Evolutionary conservation across 352 stramenopile species (phyloP).

Genomic region (Phytophthora uliginosa): DNA sequence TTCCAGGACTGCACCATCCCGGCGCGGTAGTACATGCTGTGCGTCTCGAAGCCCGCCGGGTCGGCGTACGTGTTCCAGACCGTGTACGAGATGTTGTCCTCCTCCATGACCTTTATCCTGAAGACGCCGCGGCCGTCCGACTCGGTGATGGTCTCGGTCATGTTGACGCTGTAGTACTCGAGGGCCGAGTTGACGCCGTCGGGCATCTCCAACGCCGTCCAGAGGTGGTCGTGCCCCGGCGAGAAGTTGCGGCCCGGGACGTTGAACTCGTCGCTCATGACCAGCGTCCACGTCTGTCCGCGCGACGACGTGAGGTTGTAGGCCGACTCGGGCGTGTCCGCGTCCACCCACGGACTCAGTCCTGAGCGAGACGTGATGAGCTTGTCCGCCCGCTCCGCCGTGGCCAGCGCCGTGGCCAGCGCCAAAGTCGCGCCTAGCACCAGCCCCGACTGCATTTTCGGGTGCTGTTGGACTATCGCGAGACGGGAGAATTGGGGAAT

Average conservation of each 20-base stretch:
- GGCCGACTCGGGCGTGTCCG: slow-evolving; percentile 37
- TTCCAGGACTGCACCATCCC: slow-evolving; percentile 94
- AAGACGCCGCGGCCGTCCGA: slow-evolving; percentile 43
- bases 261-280: slow-evolving; percentile 87
- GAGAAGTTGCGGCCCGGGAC: slow-evolving; percentile 63
- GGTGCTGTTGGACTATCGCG: slow-evolving; percentile 6
- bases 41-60: slow-evolving; percentile 47
- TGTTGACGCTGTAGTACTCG: slow-evolving; percentile 93
- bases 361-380: slow-evolving; percentile 45
- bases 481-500: slow-evolving; percentile 3
- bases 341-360: slow-evolving; percentile 52
- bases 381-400: slow-evolving; percentile 29
- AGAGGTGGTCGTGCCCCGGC: slow-evolving; percentile 67
- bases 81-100: slow-evolving; percentile 54
- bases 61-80: slow-evolving; percentile 57
- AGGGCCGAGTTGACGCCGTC: slow-evolving; percentile 69
- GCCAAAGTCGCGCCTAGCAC: slow-evolving; percentile 7
- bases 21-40: slow-evolving; percentile 59
- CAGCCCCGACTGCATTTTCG: slow-evolving; percentile 22
- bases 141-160: slow-evolving; percentile 56
- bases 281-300: slow-evolving; percentile 63
- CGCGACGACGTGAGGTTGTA: slow-evolving; percentile 51
- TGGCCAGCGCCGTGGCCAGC: neutral
- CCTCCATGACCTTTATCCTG: slow-evolving; percentile 47
- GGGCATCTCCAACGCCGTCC: slow-evolving; percentile 76